Conservation (phyloP, 2,329 filamentous ascomycete genomes). For the Fusarium humuli region DNA sequence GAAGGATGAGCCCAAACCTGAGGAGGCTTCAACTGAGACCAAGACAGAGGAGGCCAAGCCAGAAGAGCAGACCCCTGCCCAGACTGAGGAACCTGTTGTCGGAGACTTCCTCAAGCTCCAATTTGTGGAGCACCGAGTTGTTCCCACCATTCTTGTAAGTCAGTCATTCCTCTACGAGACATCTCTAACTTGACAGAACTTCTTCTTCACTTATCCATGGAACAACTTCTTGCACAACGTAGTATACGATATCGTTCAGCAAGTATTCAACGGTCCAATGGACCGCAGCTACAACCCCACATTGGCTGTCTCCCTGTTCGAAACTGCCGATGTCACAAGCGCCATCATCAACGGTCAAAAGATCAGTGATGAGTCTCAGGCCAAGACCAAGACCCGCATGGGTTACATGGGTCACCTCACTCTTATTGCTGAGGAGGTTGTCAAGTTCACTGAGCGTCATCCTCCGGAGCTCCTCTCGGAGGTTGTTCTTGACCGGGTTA, state of each 20-base stretch:
- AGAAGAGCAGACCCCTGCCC: slow-evolving; percentile 31
- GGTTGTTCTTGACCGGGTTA: slow-evolving; percentile 86
- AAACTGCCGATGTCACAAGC: slow-evolving; percentile 87
- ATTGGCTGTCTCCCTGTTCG: slow-evolving; percentile 91
- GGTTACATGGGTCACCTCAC: slow-evolving; percentile 99
- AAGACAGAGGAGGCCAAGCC: slow-evolving; percentile 9
- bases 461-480: slow-evolving; percentile 88
- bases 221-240: slow-evolving; percentile 99
- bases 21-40: slow-evolving; percentile 10
- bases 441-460: slow-evolving; percentile 97
- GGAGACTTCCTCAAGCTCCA: slow-evolving; percentile 95
- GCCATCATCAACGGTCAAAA: slow-evolving; percentile 92
- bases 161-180: neutral
- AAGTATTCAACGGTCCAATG: slow-evolving; percentile 99
- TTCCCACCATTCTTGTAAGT: slow-evolving; percentile 92
- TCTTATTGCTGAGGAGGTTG: slow-evolving; percentile 96
- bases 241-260: slow-evolving; percentile 98
- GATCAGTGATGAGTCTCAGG: slow-evolving; percentile 86
- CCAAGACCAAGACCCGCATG: slow-evolving; percentile 86
- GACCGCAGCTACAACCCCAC: slow-evolving; percentile 93
- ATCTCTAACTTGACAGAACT: slow-evolving; percentile 69
- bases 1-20: slow-evolving; percentile 20
- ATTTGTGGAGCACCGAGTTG: slow-evolving; percentile 93
- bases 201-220: slow-evolving; percentile 99
- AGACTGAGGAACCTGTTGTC: slow-evolving; percentile 75